Percentiles rank a stretch among this genome's conserved stretches.
Conservation (phyloP, 2,329 filamentous ascomycete genomes). For the Fusarium sp. region DNA sequence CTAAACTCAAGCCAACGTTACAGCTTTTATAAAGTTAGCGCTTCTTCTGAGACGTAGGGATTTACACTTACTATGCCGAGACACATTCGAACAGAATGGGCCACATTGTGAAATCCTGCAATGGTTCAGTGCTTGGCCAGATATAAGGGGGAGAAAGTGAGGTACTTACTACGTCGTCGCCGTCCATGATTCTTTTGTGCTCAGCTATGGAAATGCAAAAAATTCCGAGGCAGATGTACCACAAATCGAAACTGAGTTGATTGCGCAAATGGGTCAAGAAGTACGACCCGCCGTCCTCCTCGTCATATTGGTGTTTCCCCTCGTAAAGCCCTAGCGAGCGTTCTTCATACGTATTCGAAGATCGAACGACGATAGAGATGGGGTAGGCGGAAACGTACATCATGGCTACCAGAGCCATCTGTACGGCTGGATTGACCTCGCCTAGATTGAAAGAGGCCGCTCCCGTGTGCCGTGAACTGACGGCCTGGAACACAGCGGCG, state of each 20-base stretch:
- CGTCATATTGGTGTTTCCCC: slow-evolving; percentile 37
- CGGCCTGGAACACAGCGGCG: slow-evolving; percentile 69
- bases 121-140: background rate
- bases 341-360: slow-evolving; percentile 71
- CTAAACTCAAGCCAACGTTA: slow-evolving; percentile 52
- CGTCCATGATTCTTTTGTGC: slow-evolving; percentile 43
- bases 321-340: slow-evolving; percentile 68
- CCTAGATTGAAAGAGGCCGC: slow-evolving; percentile 63
- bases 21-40: slow-evolving; percentile 41
- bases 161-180: slow-evolving; percentile 40
- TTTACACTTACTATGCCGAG: slow-evolving; percentile 48
- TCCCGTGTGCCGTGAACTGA: slow-evolving; percentile 59
- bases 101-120: slow-evolving; percentile 48
- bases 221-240: slow-evolving; percentile 55
- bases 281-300: slow-evolving; percentile 46
- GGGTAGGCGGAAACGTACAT: slow-evolving; percentile 74
- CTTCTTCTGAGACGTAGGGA: no score
- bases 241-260: slow-evolving; percentile 55
- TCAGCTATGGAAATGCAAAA: slow-evolving; percentile 52
- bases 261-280: slow-evolving; percentile 51
- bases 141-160: fast-evolving
- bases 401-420: slow-evolving; percentile 70
- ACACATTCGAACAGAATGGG: slow-evolving; percentile 51
- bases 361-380: slow-evolving; percentile 69
- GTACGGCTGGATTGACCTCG: slow-evolving; percentile 63